These are phyloP conservation scores for Carallia pectinifolia DNA, from an alignment of 345 rosid genomes.

Conservation along the genomic window DNA sequence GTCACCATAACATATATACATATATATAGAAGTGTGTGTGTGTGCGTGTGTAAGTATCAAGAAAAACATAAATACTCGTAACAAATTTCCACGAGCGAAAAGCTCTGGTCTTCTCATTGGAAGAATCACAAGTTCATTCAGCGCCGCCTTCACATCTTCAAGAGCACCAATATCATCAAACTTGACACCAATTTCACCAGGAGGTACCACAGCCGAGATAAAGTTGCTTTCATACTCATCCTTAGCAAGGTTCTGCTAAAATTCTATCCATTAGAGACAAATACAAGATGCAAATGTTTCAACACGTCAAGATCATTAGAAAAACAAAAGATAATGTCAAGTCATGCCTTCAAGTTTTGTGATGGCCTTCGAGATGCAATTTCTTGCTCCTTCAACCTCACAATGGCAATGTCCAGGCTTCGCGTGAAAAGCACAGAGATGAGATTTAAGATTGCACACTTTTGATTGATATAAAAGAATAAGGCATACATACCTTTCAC, in stretches of 20 bases:
- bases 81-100: constrained; percentile 81
- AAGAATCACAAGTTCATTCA: constrained; percentile 96
- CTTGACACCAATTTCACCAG: constrained; percentile 88
- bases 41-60: not conserved
- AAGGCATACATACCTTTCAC: constrained; percentile 58
- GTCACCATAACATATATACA: not conserved
- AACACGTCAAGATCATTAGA: constrained; percentile 11
- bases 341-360: constrained; percentile 71
- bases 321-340: constrained; percentile 8
- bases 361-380: constrained; percentile 57
- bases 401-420: constrained; percentile 84
- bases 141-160: constrained; percentile 87
- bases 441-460: constrained; percentile 13
- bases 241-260: constrained; percentile 74
- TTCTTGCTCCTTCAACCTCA: constrained; percentile 84
- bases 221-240: constrained; percentile 89
- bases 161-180: constrained; percentile 97
- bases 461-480: not conserved
- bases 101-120: constrained; percentile 98
- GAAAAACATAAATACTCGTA: constrained; percentile 56
- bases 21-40: too few species aligned
- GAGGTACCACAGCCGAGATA: constrained; percentile 87
- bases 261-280: constrained; percentile 24
- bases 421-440: constrained; percentile 33
- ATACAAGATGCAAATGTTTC: constrained; percentile 9